Base-by-base conservation (phyloP, 768 basidiomycete species). In the Cytidiella melzeri region DNA sequence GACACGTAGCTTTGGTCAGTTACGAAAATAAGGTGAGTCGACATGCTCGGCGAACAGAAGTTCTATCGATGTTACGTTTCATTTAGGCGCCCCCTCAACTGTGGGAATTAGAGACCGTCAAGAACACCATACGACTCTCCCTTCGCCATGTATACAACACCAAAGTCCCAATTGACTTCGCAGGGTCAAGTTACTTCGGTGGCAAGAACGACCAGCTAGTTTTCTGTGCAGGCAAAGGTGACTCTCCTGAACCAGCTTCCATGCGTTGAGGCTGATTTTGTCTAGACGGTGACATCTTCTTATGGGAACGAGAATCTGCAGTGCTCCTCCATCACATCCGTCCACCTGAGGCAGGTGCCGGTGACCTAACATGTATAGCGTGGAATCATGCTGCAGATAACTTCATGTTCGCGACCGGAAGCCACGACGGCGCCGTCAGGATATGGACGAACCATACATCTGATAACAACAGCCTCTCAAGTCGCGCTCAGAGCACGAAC, bases 291-390 rank as follows among this genome's bases (percentile, higher is more conserved):
- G 85, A 89, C 57, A 82, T 92, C 12, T 83, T 87, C 59, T 86
- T 91, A 11, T 92, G 89, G 89, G 89, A 92, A 58, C 79, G 81
- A 51, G 87, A 90, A 66, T 84, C 84, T 10, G 89, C 78, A 4
- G 73, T 79, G 6, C 68, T 88, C 1, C 70, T 92, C 2, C 87
- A 88, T 53, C 76, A 81, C 54, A 74, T 92, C 55, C 79, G 76
- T 12, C 75, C 80, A 24, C 83, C 81, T 59, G 70, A 69, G 12
- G 73, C 77, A 25, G 75, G 79, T 7, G 75, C 78, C 13, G 69
- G 69, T 9, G 86, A 88, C 59, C 60, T 90, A 47, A 89, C 87
- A 11, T 85, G 84, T 52, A 75, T 89, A 38, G 84, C 84, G 13
- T 90, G 87, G 87, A 90, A 87, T 60, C 78, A 76, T 46, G 73